Evolutionary conservation across 805 yeast species (phyloP), one percentile per base, ranked within the genome.

Genomic region (Suhomyces vadensis): DNA sequence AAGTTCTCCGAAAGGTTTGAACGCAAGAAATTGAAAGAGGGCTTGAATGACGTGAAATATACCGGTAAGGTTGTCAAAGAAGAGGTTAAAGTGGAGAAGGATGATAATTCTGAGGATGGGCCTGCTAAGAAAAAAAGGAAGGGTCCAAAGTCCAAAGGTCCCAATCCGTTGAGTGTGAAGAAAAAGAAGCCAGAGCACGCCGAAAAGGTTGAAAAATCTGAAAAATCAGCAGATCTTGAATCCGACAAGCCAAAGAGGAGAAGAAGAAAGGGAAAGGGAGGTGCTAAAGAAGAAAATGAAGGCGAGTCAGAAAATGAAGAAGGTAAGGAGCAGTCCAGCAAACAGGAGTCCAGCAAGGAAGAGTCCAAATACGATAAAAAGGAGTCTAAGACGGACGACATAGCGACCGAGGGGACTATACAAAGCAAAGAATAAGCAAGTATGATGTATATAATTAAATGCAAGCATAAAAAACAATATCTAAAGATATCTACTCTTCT

Each of bases 131-230:
- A 78, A 60, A 83, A 80, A 64, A 75, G 79, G 48, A 80, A 73
- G 54, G 90, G 91, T 3, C 85, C 89, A 8, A 85, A 82, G 54
- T n/a, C 33, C 16, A 29, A 29, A 14, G 91, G 78, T 23, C 96
- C 97, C 5, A 92, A 92, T 61, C 97, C 98, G 1, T 69, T 92
- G 55, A 90, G 97, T 68, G 71, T 89, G 41, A 90, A 88, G 69
- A 89, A 85, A 73, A 85, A 82, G 69, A 79, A 78, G 63, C 35
- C 29, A 5, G 35, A 37, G 37, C 42, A 38, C n/a, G 16, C 25
- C 16, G 16, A 38, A 26, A 41, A 35, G 42, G 10, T 4, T 9
- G 39, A 43, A 13, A 36, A 35, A 3, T 21, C 9, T 14, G 46
- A 24, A 5, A 33, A 39, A 23, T 10, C 33, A 6, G 14, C 24